Evolutionary conservation across 371 early-diverging fungal genomes (phyloP), one percentile per base, ranked within the genome.

Genomic region (Mucor racemosus): DNA sequence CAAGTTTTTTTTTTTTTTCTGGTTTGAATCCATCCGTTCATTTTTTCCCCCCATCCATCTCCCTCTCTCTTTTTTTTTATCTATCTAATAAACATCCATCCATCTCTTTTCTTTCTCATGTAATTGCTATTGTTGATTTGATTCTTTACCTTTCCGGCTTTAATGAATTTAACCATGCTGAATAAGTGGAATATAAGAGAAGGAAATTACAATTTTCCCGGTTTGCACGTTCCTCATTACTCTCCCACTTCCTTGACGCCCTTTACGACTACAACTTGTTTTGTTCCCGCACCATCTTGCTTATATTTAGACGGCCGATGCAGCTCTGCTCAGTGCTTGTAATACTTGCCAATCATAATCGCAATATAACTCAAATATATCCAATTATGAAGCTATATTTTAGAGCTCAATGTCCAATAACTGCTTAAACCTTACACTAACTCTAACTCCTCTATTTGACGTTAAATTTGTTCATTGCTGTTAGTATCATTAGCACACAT

Each of bases 161-260:
- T 89, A 65, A 91, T 78, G 89, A 91, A 90, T 80, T 89, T 89
- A 82, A 88, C 90, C 90, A 90, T 90, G 56, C 65, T 77, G 68
- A 69, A 60, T 68, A 72, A 65, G 68, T 65, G 68, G 65, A 68
- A 66, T 66, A 71, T 67, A 74, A 67, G 71, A 71, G 66, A 65
- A 58, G 58, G 65, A 70, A 62, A 64, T 62, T 62, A 53, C 62
- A 26, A 19, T 62, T 50, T 62, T 62, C 62, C 62, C 40, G 1
- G 54, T 55, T 62, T 62, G 53, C 54, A 19, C 53, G 53, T 54
- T 36, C 62, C 50, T 62, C 62, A 62, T 62, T 55, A 35, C 34
- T 35, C 17, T 55, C 21, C 35, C 14, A 33, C 17, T 33, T 55
- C 55, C 26, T 50, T 50, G 26, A 26, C 26, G 26, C 26, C 26